Conservation (phyloP, 805 yeast genomes). For the Torulaspora microellipsoides region DNA sequence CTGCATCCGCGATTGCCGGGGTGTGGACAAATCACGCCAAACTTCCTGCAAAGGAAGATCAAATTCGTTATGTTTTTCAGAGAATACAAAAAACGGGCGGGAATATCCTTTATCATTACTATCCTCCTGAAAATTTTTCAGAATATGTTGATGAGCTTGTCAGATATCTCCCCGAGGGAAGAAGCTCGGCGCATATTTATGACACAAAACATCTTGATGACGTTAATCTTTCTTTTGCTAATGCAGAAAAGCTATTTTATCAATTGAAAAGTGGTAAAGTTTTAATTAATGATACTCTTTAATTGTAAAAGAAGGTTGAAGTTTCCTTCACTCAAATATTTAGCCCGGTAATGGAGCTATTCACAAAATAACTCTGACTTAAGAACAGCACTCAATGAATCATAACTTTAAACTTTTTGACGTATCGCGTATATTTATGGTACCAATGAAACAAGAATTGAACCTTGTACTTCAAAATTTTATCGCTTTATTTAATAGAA, state of each 20-base stretch:
- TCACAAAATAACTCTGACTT: too few species aligned
- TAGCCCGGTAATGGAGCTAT: too few species aligned
- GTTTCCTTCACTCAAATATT: too few species aligned
- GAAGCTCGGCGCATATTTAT: slow-evolving; percentile 8
- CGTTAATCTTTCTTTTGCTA: slow-evolving; percentile 5
- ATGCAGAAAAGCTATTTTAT: slow-evolving; percentile 16
- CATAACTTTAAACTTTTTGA: too few species aligned
- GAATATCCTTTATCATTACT: slow-evolving; percentile 36
- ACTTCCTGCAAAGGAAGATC: slow-evolving; percentile 41
- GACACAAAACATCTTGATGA: slow-evolving; percentile 15
- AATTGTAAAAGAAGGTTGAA: too few species aligned
- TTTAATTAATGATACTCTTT: neutral
- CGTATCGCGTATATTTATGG: too few species aligned
- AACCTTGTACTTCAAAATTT: too few species aligned
- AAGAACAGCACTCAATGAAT: too few species aligned
- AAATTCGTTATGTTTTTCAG: slow-evolving; percentile 34
- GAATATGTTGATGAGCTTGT: slow-evolving; percentile 6
- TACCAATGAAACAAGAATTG: too few species aligned
- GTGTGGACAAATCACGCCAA: slow-evolving; percentile 43
- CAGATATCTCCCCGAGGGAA: slow-evolving; percentile 10
- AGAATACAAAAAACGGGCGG: slow-evolving; percentile 23
- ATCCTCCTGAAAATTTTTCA: slow-evolving; percentile 21
- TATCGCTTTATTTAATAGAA: too few species aligned
- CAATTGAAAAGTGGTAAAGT: slow-evolving; percentile 10
- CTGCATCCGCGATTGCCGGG: slow-evolving; percentile 55